These are phyloP conservation scores for Mycena maculata DNA, from an alignment of 768 basidiomycete species.

Conservation along the genomic window DNA sequence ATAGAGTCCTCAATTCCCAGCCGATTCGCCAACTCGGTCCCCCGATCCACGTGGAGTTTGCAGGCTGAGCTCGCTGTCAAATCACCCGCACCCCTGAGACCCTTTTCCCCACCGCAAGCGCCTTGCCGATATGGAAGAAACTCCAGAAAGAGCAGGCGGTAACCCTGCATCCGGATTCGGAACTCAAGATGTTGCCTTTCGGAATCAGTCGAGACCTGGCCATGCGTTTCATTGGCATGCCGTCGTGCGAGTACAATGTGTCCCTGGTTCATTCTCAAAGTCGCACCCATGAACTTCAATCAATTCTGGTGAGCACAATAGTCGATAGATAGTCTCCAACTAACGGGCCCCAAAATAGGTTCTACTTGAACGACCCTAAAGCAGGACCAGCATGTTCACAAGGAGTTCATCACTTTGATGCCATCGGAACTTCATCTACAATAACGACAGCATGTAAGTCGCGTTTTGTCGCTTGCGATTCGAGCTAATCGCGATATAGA, in stretches of 20 bases:
- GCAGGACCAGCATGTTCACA: slow-evolving; percentile 27
- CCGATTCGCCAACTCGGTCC: slow-evolving; percentile 37
- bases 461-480: background rate
- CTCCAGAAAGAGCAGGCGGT: slow-evolving; percentile 17
- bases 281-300: background rate
- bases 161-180: slow-evolving; percentile 26
- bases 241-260: slow-evolving; percentile 16
- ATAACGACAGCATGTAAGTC: slow-evolving; percentile 19
- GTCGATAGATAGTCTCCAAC: background rate
- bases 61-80: slow-evolving; percentile 45
- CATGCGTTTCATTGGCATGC: slow-evolving; percentile 21
- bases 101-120: slow-evolving; percentile 34
- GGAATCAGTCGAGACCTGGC: slow-evolving; percentile 26
- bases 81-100: slow-evolving; percentile 27
- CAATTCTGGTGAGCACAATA: too few relatives aligned
- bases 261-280: slow-evolving; percentile 24
- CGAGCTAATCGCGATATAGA: background rate
- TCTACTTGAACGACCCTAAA: slow-evolving; percentile 18
- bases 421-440: slow-evolving; percentile 23
- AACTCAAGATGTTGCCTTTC: slow-evolving; percentile 39
- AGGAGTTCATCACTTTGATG: slow-evolving; percentile 21
- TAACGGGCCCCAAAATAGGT: too few relatives aligned
- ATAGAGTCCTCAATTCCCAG: slow-evolving; percentile 21
- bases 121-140: slow-evolving; percentile 51
- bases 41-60: slow-evolving; percentile 37